Evolutionary conservation across 176 grass and related monocot genomes (phyloP), one percentile per base, ranked within the genome.

Genomic region (Hyparrhenia diplandra): DNA sequence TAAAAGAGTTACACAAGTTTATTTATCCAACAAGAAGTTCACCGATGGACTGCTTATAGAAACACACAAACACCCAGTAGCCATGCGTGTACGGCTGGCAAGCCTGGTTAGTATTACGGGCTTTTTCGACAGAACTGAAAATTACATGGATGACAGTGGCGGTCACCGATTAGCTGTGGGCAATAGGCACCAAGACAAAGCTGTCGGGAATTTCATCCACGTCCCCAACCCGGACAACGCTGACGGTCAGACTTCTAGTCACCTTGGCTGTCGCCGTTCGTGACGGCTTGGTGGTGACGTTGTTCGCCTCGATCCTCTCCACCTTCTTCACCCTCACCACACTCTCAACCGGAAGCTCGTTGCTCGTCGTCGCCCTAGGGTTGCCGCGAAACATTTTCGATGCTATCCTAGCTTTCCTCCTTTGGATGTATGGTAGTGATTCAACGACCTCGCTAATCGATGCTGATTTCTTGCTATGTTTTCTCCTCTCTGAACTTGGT

Each of bases 231-330:
- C 69, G 23, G 32, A 84, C 51, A 49, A 84, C 37, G 0, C 25
- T 74, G 49, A 88, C 51, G 30, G 81, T 55, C 18, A 80, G 3
- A 37, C 81, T 74, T 13, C 83, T 64, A 11, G 20, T 57, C 52
- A 74, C 64, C 41, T 46, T 67, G 5, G 76, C 16, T 13, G 13
- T 30, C 0, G 51, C 6, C 18, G 5, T 43, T 35, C 55, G 30
- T 0, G 77, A 51, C 7, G 82, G 77, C 77, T 64, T 85, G 54
- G 25, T 23, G 64, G 73, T 10, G 35, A 79, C 32, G 77, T 85
- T 89, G 82, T 85, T 55, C 13, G 72, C 82, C 54, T 80, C 28
- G 20, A 89, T 89, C 82, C 54, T 81, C 41, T 89, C 87, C 54
- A 89, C 82, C 37, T 70, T 89, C 64, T 60, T 58, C 52, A 89